Evolutionary conservation across 1,284 basidiomycete species (phyloP).

Genomic region (Trichosporon coremiiforme): DNA sequence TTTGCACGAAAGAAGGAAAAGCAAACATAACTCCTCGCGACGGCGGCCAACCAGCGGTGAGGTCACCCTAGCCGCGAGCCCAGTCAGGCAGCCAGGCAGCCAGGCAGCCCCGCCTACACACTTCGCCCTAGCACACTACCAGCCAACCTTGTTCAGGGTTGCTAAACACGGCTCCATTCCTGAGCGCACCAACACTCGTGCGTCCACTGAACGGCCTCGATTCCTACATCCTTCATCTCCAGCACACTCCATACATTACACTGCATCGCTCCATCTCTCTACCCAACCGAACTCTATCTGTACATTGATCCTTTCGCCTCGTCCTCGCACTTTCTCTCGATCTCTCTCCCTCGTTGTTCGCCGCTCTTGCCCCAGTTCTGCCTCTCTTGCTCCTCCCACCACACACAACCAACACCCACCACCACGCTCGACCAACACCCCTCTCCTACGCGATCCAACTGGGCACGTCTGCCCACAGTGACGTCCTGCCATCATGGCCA

Average conservation of each 20-base stretch:
- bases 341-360: constrained; percentile 1
- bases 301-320: constrained; percentile 15
- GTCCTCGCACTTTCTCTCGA: constrained; percentile 17
- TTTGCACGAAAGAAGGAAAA: constrained; percentile 17
- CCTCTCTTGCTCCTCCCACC: not conserved
- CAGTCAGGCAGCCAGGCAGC: not conserved
- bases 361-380: not conserved
- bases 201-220: not conserved
- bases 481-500: constrained; percentile 33
- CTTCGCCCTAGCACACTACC: not conserved
- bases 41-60: not conserved
- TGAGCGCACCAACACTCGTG: not conserved
- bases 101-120: no score
- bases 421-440: constrained; percentile 1
- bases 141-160: constrained; percentile 18
- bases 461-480: constrained; percentile 12
- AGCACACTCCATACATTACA: constrained; percentile 8
- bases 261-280: constrained; percentile 14
- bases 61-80: not conserved
- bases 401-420: not conserved
- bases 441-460: constrained; percentile 3
- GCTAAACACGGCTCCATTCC: constrained; percentile 12
- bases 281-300: not conserved
- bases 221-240: constrained; percentile 15
- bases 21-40: not conserved